These are phyloP conservation scores for Rosa multiflora DNA, from an alignment of 306 rosid species.

Conservation along the genomic window DNA sequence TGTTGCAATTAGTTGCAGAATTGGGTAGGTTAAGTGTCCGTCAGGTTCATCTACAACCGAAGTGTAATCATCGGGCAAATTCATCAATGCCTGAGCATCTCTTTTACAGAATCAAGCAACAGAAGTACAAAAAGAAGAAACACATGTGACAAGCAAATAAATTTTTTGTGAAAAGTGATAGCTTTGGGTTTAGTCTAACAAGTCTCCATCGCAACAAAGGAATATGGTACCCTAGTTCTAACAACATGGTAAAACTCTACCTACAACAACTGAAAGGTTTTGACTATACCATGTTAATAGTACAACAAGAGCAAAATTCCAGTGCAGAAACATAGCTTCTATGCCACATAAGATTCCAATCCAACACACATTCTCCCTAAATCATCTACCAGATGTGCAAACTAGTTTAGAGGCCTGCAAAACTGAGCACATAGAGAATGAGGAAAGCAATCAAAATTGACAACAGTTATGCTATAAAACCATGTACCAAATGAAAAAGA, in stretches of 20 bases:
- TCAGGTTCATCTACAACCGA: no score
- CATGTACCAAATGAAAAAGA: conserved; percentile 2
- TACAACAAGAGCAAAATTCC: neutral
- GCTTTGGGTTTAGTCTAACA: neutral
- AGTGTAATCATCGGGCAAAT: no score
- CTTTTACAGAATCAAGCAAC: no score
- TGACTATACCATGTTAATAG: neutral
- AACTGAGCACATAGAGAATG: neutral
- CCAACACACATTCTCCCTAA: neutral
- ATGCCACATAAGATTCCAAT: neutral
- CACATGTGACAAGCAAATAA: no score
- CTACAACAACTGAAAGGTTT: neutral
- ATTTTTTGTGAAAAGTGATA: no score
- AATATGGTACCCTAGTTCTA: neutral
- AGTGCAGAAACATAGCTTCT: neutral
- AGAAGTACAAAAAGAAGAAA: no score
- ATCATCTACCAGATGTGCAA: neutral
- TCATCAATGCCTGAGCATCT: no score
- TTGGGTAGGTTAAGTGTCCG: no score
- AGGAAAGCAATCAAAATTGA: neutral
- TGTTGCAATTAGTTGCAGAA: no score
- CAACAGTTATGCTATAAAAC: neutral
- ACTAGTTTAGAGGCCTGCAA: conserved; percentile 10
- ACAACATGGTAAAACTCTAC: neutral
- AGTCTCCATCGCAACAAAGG: neutral